A percentile compares a stretch with the other conserved stretches of the same genome.
Conservation (phyloP, 2,329 filamentous ascomycete genomes). For the Epicoccum sorghinum region DNA sequence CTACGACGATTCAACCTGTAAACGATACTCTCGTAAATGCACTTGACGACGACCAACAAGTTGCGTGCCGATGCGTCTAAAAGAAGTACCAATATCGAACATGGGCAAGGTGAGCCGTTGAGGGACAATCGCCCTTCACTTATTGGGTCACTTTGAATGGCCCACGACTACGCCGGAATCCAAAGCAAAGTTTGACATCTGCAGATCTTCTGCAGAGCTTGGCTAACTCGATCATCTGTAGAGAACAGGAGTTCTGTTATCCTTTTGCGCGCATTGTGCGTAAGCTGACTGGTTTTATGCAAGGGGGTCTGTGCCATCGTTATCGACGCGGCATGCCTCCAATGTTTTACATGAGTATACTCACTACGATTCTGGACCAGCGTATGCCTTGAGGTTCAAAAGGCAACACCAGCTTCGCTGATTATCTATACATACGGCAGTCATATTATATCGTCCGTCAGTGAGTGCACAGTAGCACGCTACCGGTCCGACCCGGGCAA, state of each 20-base stretch:
- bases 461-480: slow-evolving; percentile 4
- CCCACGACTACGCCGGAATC: background rate
- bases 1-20: too few species aligned
- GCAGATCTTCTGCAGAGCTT: background rate
- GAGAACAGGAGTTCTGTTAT: background rate
- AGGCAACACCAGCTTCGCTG: background rate
- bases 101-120: background rate
- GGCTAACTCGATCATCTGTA: background rate
- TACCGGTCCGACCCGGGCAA: slow-evolving; percentile 12
- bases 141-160: background rate
- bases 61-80: too few species aligned
- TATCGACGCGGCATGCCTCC: background rate
- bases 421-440: background rate
- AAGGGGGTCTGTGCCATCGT: slow-evolving; percentile 2
- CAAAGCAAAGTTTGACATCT: background rate
- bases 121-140: slow-evolving; percentile 2
- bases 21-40: too few species aligned
- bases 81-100: too few species aligned
- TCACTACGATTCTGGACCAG: background rate
- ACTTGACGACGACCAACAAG: too few species aligned
- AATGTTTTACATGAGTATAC: background rate
- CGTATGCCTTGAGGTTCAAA: background rate
- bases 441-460: background rate
- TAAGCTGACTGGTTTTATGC: slow-evolving; percentile 4
- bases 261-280: background rate